Conservation (phyloP, 225 moss, liverwort and hornwort species). For the Physcomitrellopsis africana region DNA sequence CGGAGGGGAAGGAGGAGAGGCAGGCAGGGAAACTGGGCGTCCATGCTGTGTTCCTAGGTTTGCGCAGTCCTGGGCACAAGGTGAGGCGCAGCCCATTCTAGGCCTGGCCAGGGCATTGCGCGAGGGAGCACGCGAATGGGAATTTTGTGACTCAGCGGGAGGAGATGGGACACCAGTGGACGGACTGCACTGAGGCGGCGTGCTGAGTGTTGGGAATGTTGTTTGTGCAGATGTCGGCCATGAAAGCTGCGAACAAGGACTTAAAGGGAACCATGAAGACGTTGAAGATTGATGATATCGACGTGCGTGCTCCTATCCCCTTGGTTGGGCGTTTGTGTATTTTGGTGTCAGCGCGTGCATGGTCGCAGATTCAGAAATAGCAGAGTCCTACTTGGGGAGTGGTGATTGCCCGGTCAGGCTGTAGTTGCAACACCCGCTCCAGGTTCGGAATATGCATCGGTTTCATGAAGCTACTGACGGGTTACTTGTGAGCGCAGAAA, state of each 20-base stretch:
- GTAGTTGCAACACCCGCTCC: constrained; percentile 5
- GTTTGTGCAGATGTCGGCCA: constrained; percentile 81
- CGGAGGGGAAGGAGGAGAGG: too few species aligned
- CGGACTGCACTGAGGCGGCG: not conserved
- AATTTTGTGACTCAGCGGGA: not conserved
- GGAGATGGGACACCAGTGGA: not conserved
- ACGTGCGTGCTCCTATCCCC: constrained; percentile 50
- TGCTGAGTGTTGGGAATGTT: constrained; percentile 15
- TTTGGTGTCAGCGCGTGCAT: constrained; percentile 15
- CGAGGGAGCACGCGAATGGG: not conserved
- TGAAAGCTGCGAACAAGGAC: constrained; percentile 93
- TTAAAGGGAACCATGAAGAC: constrained; percentile 99
- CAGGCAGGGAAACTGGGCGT: too few species aligned
- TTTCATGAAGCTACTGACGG: constrained; percentile 19
- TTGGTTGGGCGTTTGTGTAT: constrained; percentile 18
- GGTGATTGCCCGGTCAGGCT: not conserved
- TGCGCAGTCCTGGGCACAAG: not conserved
- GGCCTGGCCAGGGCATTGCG: not conserved
- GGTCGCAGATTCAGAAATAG: not conserved
- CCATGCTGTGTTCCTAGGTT: not conserved
- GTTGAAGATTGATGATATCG: constrained; percentile 90
- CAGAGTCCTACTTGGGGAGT: not conserved
- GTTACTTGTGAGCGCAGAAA: constrained; percentile 61
- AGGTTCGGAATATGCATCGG: not conserved
- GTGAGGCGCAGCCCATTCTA: not conserved